Evolutionary conservation across 2,329 filamentous ascomycete genomes (phyloP).

Genomic region (Botrytis galanthina): DNA sequence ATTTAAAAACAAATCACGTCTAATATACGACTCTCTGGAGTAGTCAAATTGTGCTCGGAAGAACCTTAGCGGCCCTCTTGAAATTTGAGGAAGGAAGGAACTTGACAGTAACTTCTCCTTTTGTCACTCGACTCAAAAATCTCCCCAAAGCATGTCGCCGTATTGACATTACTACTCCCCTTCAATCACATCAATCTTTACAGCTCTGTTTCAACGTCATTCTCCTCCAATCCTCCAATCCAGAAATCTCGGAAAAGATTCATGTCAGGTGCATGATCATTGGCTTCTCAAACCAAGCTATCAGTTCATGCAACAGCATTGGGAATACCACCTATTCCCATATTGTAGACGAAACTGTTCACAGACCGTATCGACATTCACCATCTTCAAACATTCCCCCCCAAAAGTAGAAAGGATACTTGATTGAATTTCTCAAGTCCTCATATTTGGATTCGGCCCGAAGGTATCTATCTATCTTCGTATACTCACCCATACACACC

Average conservation of each 20-base stretch:
- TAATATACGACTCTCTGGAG: background rate
- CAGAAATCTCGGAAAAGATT: background rate
- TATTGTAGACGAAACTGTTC: background rate
- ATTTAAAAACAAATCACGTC: background rate
- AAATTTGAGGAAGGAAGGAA: slow-evolving; percentile 2
- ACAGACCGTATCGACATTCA: slow-evolving; percentile 10
- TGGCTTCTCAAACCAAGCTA: slow-evolving; percentile 19
- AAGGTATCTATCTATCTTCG: background rate
- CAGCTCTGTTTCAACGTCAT: slow-evolving; percentile 29
- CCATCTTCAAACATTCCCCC: background rate
- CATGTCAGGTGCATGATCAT: slow-evolving; percentile 23
- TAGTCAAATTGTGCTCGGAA: background rate
- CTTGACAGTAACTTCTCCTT: background rate
- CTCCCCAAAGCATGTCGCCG: background rate
- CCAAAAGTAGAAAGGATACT: background rate
- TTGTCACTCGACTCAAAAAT: background rate
- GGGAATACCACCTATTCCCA: background rate
- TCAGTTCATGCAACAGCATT: slow-evolving; percentile 26
- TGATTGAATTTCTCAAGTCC: background rate
- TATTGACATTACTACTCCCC: background rate
- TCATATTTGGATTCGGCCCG: background rate
- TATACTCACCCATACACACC: background rate
- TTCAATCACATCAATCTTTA: background rate
- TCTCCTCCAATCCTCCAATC: background rate
- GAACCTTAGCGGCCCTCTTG: background rate